Evolutionary conservation across 2,329 filamentous ascomycete genomes (phyloP).

Genomic region (Lasiodiplodia citricola): DNA sequence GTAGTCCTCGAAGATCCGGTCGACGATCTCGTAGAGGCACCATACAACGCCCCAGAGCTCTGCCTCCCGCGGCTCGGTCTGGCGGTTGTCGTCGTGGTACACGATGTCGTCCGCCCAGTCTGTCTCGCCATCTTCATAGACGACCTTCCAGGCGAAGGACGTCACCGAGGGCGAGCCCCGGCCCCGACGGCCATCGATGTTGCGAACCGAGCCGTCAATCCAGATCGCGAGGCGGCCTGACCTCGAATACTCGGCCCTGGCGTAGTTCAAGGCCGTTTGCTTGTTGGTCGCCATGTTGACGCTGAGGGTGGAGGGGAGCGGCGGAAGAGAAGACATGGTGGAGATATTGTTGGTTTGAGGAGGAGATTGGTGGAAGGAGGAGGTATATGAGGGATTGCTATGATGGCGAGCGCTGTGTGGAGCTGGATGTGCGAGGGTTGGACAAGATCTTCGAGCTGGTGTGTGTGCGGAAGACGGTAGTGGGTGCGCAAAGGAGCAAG

Average conservation of each 20-base stretch:
- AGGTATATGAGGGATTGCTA: neutral
- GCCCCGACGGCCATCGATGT: neutral
- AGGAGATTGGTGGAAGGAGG: neutral
- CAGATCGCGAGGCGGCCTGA: neutral
- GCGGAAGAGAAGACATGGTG: neutral
- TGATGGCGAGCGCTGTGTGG: neutral
- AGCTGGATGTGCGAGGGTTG: neutral
- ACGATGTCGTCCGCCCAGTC: neutral
- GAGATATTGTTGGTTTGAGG: neutral
- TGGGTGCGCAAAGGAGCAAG: neutral
- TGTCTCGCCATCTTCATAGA: neutral
- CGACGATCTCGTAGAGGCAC: neutral
- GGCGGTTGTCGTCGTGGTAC: neutral
- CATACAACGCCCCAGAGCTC: neutral
- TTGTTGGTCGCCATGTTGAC: neutral
- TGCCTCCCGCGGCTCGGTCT: neutral
- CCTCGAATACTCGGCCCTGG: neutral
- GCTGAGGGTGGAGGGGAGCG: neutral
- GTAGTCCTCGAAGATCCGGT: neutral
- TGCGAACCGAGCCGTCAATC: neutral
- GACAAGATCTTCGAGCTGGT: neutral
- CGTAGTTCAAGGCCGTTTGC: neutral
- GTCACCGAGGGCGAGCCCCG: neutral
- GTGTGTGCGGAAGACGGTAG: neutral
- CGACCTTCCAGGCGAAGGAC: neutral